Conservation (phyloP, 768 basidiomycete species). For the Solioccasus polychromus region DNA sequence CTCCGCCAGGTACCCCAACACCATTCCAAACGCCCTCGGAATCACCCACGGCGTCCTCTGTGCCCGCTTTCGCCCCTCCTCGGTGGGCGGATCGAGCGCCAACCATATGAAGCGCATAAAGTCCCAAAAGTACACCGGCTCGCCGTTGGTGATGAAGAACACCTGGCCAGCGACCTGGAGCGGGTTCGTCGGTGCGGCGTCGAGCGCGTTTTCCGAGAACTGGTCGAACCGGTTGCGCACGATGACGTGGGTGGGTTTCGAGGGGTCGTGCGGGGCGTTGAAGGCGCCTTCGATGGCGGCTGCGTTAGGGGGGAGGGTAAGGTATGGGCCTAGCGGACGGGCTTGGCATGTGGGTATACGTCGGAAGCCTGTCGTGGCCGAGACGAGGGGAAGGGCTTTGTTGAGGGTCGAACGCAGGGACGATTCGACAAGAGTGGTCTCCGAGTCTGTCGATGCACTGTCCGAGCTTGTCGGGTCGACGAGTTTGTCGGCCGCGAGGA, state of each 20-base stretch:
- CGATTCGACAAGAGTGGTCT: conserved; percentile 39
- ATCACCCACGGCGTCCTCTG: conserved; percentile 44
- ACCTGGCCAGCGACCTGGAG: conserved; percentile 87
- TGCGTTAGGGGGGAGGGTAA: conserved; percentile 57
- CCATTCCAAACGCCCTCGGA: conserved; percentile 62
- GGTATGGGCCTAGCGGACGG: conserved; percentile 80
- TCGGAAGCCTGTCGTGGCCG: conserved; percentile 58
- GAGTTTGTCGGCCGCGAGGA: conserved; percentile 90
- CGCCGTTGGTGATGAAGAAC: conserved; percentile 97
- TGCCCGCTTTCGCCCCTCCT: conserved; percentile 41
- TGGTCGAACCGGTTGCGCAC: conserved; percentile 82
- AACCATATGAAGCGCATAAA: conserved; percentile 80
- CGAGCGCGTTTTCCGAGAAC: conserved; percentile 58
- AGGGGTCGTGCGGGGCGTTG: conserved; percentile 40
- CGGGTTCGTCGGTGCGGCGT: conserved; percentile 48
- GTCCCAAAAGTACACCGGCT: conserved; percentile 97
- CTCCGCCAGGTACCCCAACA: conserved; percentile 71
- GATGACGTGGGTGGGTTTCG: conserved; percentile 47
- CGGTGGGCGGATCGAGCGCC: conserved; percentile 50
- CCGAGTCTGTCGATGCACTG: conserved; percentile 15
- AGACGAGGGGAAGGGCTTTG: conserved; percentile 57
- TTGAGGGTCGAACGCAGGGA: conserved; percentile 42
- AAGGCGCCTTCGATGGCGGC: conserved; percentile 57
- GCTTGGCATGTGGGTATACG: conserved; percentile 77
- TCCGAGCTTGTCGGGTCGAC: conserved; percentile 42